Evolutionary conservation across 768 basidiomycete genomes (phyloP).

Genomic region (Lactarius tabidus): DNA sequence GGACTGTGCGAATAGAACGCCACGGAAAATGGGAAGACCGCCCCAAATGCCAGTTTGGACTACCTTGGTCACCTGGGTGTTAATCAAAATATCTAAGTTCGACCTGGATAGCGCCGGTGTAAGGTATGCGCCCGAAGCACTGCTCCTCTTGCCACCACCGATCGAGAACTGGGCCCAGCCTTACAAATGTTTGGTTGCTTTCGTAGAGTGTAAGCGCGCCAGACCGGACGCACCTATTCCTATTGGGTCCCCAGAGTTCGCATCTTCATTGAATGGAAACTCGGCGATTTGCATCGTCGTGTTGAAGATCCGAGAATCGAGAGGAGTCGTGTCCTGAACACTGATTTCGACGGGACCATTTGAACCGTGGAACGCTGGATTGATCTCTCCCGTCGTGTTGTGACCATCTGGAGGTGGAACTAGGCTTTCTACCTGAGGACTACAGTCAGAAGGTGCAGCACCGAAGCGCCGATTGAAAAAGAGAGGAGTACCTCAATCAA

Average conservation of each 20-base stretch:
- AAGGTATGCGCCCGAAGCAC: neutral
- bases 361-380: slow-evolving; percentile 28
- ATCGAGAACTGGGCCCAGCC: slow-evolving; percentile 1
- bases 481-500: neutral
- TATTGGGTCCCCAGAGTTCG: slow-evolving; percentile 27
- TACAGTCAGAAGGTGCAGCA: neutral
- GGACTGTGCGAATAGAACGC: neutral
- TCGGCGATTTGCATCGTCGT: slow-evolving; percentile 24
- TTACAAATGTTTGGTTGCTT: neutral
- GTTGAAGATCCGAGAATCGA: slow-evolving; percentile 10
- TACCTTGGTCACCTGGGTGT: slow-evolving; percentile 3
- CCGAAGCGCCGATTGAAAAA: neutral
- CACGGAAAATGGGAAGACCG: neutral
- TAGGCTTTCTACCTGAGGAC: slow-evolving; percentile 6
- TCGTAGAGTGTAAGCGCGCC: neutral
- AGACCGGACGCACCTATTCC: slow-evolving; percentile 26
- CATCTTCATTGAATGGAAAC: slow-evolving; percentile 30
- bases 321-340: slow-evolving; percentile 15
- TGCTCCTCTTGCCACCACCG: neutral
- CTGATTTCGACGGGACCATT: slow-evolving; percentile 28
- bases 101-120: neutral
- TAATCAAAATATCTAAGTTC: neutral
- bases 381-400: slow-evolving; percentile 27
- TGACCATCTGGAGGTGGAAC: slow-evolving; percentile 15
- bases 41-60: neutral